Conservation (phyloP, 2,329 filamentous ascomycete species). For the Verticillium isaacii region DNA sequence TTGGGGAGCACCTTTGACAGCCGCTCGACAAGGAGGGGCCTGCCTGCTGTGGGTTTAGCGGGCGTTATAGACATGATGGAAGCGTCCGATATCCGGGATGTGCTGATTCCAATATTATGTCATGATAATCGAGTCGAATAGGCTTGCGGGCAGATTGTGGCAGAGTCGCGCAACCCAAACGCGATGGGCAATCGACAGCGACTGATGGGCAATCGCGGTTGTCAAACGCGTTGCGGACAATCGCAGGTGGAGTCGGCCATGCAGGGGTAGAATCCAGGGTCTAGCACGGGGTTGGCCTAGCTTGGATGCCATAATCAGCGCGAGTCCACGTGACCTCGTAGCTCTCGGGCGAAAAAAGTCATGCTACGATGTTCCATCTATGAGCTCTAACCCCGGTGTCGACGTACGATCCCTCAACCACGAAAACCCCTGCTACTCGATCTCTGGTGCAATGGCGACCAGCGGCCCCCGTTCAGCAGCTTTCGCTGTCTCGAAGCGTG, state of each 20-base stretch:
- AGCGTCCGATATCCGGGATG: background rate
- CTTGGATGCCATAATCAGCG: background rate
- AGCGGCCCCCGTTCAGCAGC: slow-evolving; percentile 10
- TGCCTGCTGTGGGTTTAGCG: slow-evolving; percentile 17
- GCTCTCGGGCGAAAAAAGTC: slow-evolving; percentile 1
- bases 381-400: background rate
- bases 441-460: slow-evolving; percentile 7
- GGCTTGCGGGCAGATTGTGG: no score
- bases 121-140: background rate
- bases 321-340: slow-evolving; percentile 2
- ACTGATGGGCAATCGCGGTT: background rate
- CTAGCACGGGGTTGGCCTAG: background rate
- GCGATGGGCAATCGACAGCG: background rate
- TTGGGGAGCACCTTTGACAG: slow-evolving; percentile 50
- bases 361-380: background rate
- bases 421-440: background rate
- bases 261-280: background rate
- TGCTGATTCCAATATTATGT: background rate
- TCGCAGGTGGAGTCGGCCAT: background rate
- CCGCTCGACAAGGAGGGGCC: slow-evolving; percentile 24
- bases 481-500: slow-evolving; percentile 10
- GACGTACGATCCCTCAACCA: background rate
- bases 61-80: slow-evolving; percentile 17
- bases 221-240: background rate
- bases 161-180: background rate